A percentile compares a stretch with the other conserved stretches of the same genome.
Evolutionary conservation across 306 rosid species (phyloP).

Genomic region (Castanospermum australe): DNA sequence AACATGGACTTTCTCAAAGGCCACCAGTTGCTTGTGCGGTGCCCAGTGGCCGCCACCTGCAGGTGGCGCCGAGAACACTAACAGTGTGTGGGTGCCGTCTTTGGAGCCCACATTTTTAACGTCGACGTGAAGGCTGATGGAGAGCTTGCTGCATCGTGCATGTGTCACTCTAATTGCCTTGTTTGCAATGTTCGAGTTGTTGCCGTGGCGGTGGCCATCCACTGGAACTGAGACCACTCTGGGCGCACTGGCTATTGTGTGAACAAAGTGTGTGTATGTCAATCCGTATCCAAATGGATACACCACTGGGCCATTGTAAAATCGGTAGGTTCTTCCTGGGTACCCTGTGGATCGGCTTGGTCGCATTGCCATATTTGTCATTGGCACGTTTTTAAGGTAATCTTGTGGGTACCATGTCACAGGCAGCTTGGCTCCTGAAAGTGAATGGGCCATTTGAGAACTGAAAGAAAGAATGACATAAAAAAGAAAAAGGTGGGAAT

Average conservation of each 20-base stretch:
- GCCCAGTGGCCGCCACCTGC: slow-evolving; percentile 51
- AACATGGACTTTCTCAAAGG: slow-evolving; percentile 65
- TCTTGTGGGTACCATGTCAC: slow-evolving; percentile 88
- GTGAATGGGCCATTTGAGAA: neutral
- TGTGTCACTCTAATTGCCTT: slow-evolving; percentile 77
- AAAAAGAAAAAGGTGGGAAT: too few relatives aligned
- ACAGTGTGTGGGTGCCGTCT: slow-evolving; percentile 69
- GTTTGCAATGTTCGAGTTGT: slow-evolving; percentile 30
- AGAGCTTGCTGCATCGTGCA: slow-evolving; percentile 59
- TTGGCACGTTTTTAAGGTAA: slow-evolving; percentile 56
- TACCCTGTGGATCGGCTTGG: slow-evolving; percentile 41
- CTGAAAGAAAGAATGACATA: too few relatives aligned
- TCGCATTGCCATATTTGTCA: slow-evolving; percentile 84
- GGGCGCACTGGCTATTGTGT: slow-evolving; percentile 53
- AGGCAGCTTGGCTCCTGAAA: slow-evolving; percentile 72
- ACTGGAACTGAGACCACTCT: slow-evolving; percentile 46
- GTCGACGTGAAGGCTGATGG: slow-evolving; percentile 50
- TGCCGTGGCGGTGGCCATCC: slow-evolving; percentile 47
- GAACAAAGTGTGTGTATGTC: slow-evolving; percentile 60
- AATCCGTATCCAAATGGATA: slow-evolving; percentile 79
- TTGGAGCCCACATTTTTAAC: slow-evolving; percentile 62
- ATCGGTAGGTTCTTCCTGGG: slow-evolving; percentile 84
- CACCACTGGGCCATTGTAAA: slow-evolving; percentile 74
- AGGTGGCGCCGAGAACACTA: slow-evolving; percentile 72
- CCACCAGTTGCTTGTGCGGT: slow-evolving; percentile 64